Evolutionary conservation across 306 rosid species (phyloP).

Genomic region (Pterocarpus santalinus): DNA sequence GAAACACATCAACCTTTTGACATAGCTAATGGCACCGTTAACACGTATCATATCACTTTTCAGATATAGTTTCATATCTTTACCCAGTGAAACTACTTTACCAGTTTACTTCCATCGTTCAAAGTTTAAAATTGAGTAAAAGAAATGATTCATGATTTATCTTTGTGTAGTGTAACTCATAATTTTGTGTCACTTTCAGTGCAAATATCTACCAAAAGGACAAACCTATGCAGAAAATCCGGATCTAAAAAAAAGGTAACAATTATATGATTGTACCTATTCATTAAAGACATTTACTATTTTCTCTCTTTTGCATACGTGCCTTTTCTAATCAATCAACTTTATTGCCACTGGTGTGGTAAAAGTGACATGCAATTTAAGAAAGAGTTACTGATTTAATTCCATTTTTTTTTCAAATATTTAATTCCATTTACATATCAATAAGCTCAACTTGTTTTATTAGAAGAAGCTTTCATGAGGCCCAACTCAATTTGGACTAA

Average conservation of each 20-base stretch:
- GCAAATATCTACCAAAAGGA: not conserved
- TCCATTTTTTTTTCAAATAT: not conserved
- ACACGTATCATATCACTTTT: not conserved
- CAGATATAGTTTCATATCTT: not conserved
- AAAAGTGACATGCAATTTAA: constrained; percentile 1
- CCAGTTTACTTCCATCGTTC: not conserved
- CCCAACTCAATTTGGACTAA: not conserved
- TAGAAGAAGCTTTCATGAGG: not conserved
- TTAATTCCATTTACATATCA: not conserved
- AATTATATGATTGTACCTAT: not conserved
- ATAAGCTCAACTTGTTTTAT: no score
- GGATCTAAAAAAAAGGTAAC: not conserved
- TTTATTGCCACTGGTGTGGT: not conserved
- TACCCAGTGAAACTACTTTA: not conserved
- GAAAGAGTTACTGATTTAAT: not conserved
- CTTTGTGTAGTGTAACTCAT: not conserved
- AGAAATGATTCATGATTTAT: constrained; percentile 9
- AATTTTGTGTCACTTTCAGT: not conserved
- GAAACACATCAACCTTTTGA: not conserved
- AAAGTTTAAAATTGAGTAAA: not conserved
- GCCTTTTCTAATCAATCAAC: not conserved
- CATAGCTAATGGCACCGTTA: not conserved
- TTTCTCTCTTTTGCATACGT: not conserved
- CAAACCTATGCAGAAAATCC: not conserved
- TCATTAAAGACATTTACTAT: constrained; percentile 4